Percentiles rank a stretch among this genome's conserved stretches.
Conservation (phyloP, 305 asterid species). For the Rubia tinctorum region DNA sequence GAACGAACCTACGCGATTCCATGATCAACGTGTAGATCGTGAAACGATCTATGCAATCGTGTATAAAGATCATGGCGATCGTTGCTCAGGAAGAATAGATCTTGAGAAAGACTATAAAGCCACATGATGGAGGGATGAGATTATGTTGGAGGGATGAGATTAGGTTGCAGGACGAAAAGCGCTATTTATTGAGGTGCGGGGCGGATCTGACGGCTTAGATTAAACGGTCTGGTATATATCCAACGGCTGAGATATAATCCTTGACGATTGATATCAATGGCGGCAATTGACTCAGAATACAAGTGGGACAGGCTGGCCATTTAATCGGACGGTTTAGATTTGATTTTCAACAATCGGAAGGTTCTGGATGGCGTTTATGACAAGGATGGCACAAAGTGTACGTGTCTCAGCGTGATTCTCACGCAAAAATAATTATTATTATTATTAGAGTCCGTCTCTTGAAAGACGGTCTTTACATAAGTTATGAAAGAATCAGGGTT, state of each 20-base stretch:
- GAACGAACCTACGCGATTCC: neutral
- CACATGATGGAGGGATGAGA: too few species aligned
- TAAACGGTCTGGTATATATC: neutral
- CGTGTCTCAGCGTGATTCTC: neutral
- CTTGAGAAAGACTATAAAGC: neutral
- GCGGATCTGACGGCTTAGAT: constrained; percentile 21
- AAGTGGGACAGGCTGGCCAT: neutral
- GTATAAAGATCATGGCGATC: neutral
- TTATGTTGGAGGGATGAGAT: neutral
- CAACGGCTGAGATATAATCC: constrained; percentile 2
- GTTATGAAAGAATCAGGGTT: too few species aligned
- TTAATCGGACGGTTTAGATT: constrained; percentile 16
- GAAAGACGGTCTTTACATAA: too few species aligned
- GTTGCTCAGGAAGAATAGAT: neutral
- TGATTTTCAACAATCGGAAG: constrained; percentile 8
- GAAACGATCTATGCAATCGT: constrained; percentile 12
- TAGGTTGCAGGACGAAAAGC: neutral
- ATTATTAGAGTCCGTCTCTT: too few species aligned
- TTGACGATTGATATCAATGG: constrained; percentile 5
- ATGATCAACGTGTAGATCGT: constrained; percentile 15
- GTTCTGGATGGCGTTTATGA: constrained; percentile 13
- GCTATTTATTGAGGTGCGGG: constrained; percentile 17
- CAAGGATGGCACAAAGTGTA: neutral
- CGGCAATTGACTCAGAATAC: constrained; percentile 5
- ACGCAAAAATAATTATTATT: too few species aligned